A percentile compares a stretch with the other conserved stretches of the same genome.
These are phyloP conservation scores for Cladosporium colombiae DNA, from an alignment of 2,329 filamentous ascomycete species.

Conservation along the genomic window DNA sequence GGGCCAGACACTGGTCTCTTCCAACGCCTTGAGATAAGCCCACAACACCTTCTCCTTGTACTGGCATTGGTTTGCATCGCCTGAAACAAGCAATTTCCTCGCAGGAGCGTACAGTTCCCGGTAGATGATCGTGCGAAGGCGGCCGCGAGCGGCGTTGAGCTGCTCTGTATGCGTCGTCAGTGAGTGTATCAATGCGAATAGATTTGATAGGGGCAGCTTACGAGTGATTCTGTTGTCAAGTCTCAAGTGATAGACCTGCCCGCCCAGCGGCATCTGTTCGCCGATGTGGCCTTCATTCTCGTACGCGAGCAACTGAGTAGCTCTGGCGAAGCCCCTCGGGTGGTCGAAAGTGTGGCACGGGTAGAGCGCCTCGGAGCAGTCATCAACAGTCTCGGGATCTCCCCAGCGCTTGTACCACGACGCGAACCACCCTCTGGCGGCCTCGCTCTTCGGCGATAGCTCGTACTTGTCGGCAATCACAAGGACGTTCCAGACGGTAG, in stretches of 20 bases:
- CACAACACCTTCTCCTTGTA: slow-evolving; percentile 18
- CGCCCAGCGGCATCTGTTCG: slow-evolving; percentile 28
- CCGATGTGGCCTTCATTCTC: slow-evolving; percentile 30
- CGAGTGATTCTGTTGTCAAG: background rate
- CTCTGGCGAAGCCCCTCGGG: slow-evolving; percentile 30
- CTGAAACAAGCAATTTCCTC: slow-evolving; percentile 13
- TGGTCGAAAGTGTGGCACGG: slow-evolving; percentile 37
- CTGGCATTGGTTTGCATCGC: slow-evolving; percentile 2
- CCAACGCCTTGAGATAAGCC: slow-evolving; percentile 23
- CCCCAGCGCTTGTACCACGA: slow-evolving; percentile 17
- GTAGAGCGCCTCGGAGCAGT: slow-evolving; percentile 25
- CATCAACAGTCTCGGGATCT: background rate
- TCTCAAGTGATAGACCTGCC: background rate
- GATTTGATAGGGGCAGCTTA: too few relatives aligned
- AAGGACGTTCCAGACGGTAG: slow-evolving; percentile 26
- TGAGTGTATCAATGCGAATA: too few relatives aligned
- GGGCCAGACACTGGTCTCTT: slow-evolving; percentile 23
- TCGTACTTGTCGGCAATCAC: slow-evolving; percentile 24
- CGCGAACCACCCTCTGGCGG: slow-evolving; percentile 23
- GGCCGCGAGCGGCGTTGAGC: slow-evolving; percentile 15
- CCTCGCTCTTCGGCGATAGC: slow-evolving; percentile 5
- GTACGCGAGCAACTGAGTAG: slow-evolving; percentile 38
- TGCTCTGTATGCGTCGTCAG: background rate
- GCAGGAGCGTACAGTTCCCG: slow-evolving; percentile 23
- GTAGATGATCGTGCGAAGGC: slow-evolving; percentile 26